Evolutionary conservation across 371 early-diverging fungal genomes (phyloP).

Genomic region (Mucor lusitanicus): DNA sequence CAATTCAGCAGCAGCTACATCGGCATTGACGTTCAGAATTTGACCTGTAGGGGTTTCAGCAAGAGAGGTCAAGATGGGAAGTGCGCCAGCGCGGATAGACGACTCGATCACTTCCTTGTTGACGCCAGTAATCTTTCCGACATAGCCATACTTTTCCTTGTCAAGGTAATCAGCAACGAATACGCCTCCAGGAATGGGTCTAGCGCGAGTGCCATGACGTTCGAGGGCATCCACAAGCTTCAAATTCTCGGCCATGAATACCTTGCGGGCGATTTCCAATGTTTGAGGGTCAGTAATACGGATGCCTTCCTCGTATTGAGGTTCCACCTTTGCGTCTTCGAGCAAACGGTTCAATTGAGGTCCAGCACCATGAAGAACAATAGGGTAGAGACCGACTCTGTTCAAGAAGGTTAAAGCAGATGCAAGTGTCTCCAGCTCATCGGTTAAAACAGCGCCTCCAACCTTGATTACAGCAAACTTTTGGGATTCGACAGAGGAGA

Average conservation of each 20-base stretch:
- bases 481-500: constrained; percentile 95
- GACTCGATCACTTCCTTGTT: constrained; percentile 92
- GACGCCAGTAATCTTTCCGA: constrained; percentile 88
- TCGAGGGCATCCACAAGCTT: constrained; percentile 96
- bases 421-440: constrained; percentile 93
- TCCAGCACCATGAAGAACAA: constrained; percentile 97
- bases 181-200: constrained; percentile 93
- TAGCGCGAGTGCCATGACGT: constrained; percentile 88
- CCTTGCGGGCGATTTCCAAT: constrained; percentile 87
- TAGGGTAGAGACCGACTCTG: constrained; percentile 96
- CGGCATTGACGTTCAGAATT: constrained; percentile 97
- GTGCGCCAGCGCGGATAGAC: constrained; percentile 88
- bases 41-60: constrained; percentile 97
- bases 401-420: constrained; percentile 94
- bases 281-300: constrained; percentile 93
- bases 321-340: constrained; percentile 85
- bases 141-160: constrained; percentile 88
- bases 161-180: constrained; percentile 95
- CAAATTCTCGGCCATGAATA: constrained; percentile 92
- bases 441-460: constrained; percentile 95
- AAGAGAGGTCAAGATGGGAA: constrained; percentile 93
- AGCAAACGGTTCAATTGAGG: constrained; percentile 92
- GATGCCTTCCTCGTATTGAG: constrained; percentile 95
- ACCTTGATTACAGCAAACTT: constrained; percentile 99
- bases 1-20: constrained; percentile 95